phyloP scores from a whole-genome alignment of 179 eudicot genomes.

The Corrigiola litoralis region DNA sequence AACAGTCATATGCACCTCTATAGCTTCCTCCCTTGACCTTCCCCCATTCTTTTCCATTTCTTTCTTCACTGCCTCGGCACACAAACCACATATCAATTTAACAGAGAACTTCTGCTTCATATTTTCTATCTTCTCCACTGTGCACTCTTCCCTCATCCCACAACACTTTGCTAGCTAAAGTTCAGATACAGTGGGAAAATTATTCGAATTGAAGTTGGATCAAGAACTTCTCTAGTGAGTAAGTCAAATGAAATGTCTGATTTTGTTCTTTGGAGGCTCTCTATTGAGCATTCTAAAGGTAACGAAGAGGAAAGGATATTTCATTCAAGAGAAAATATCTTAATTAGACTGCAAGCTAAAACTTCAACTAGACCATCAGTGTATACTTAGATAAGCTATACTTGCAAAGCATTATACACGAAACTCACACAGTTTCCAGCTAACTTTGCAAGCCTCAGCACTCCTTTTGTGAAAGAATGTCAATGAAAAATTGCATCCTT shows the following conservation, averaged over 20 bases:
- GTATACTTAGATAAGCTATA: no score
- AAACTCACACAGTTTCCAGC: no score
- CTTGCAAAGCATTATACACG: no score
- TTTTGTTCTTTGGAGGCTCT: slow-evolving; percentile 18
- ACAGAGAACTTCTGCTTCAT: slow-evolving; percentile 16
- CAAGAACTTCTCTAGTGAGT: not conserved
- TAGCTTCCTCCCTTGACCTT: slow-evolving; percentile 18
- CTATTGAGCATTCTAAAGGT: no score
- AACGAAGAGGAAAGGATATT: no score
- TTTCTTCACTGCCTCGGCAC: slow-evolving; percentile 31
- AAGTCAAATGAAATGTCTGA: slow-evolving; percentile 21
- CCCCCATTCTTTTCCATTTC: slow-evolving; percentile 30
- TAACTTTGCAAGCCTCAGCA: no score
- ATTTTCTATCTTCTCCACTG: slow-evolving; percentile 19
- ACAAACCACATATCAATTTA: slow-evolving; percentile 24
- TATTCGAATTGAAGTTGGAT: not conserved
- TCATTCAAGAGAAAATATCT: no score
- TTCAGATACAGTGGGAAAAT: slow-evolving; percentile 15
- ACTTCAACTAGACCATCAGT: no score
- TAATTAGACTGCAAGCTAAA: no score
- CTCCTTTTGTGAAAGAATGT: no score
- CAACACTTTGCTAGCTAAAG: slow-evolving; percentile 31
- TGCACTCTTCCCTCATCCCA: slow-evolving; percentile 31
- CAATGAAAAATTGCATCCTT: no score
- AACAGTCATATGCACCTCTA: slow-evolving; percentile 28